A percentile compares a stretch with the other conserved stretches of the same genome.
These are phyloP conservation scores for Strobilomyces echinocephalus DNA, from an alignment of 768 basidiomycete genomes.

Conservation along the genomic window DNA sequence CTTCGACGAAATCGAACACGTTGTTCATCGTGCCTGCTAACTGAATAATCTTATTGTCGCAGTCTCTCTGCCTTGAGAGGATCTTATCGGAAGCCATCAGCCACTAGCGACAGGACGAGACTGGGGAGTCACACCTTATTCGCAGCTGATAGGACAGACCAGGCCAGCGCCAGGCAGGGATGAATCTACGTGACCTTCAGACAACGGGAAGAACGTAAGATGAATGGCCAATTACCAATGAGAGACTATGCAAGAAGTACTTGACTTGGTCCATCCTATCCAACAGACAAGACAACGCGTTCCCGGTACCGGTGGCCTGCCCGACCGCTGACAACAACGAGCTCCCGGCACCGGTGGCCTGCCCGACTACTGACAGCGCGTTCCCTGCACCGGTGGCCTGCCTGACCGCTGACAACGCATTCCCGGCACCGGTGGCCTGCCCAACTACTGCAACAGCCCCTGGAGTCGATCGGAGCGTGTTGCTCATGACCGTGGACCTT, in stretches of 20 bases:
- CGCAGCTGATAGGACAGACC: background rate
- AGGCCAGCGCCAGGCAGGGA: background rate
- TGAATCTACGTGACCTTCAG: background rate
- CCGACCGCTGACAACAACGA: background rate
- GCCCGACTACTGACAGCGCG: background rate
- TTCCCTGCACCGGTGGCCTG: background rate
- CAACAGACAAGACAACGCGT: too few relatives aligned
- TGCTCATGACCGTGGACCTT: background rate
- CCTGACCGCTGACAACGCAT: background rate
- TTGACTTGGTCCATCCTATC: background rate
- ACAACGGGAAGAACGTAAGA: background rate
- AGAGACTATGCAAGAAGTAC: background rate
- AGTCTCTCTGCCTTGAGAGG: background rate
- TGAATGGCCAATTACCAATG: background rate
- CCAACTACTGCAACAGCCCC: background rate
- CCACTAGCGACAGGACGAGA: too few relatives aligned
- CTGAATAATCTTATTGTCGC: background rate
- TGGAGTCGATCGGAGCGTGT: background rate
- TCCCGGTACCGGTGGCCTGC: background rate
- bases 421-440: background rate
- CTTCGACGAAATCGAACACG: background rate
- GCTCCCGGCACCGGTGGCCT: background rate
- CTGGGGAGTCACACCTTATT: background rate
- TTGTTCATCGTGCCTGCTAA: constrained; percentile 1
- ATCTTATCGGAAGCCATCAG: background rate